phyloP scores from a whole-genome alignment of 2,329 filamentous ascomycete genomes.

The Microsporum audouinii region DNA sequence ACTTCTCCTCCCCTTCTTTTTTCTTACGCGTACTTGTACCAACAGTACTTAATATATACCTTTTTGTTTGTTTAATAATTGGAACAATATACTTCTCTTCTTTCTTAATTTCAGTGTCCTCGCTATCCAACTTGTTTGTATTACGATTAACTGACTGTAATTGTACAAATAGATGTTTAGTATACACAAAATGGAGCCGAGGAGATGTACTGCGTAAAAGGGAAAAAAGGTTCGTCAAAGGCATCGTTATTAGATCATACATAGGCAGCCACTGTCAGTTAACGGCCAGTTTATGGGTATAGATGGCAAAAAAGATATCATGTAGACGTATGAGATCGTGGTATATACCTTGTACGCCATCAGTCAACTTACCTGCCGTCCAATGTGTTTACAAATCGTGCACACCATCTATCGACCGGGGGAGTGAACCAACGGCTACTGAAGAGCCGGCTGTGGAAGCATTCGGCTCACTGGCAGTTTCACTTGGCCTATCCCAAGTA shows the following conservation, averaged over 20 bases:
- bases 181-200: neutral
- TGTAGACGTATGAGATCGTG: neutral
- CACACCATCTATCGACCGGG: neutral
- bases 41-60: constrained; percentile 2
- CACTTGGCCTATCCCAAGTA: constrained; percentile 58
- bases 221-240: neutral
- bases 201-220: neutral
- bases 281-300: neutral
- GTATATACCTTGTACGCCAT: neutral
- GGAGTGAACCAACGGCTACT: constrained; percentile 2
- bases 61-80: constrained; percentile 3
- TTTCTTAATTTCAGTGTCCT: neutral
- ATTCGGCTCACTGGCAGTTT: constrained; percentile 29
- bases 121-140: too few relatives aligned
- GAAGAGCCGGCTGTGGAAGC: constrained; percentile 13
- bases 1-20: neutral
- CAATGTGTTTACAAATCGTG: neutral
- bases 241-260: neutral
- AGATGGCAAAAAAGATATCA: neutral
- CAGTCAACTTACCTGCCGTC: neutral
- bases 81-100: neutral
- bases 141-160: neutral
- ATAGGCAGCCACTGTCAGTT: neutral
- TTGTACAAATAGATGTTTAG: neutral
- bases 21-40: constrained; percentile 1